Conservation (phyloP, 2,329 filamentous ascomycete genomes). For the Exophiala sp. region DNA sequence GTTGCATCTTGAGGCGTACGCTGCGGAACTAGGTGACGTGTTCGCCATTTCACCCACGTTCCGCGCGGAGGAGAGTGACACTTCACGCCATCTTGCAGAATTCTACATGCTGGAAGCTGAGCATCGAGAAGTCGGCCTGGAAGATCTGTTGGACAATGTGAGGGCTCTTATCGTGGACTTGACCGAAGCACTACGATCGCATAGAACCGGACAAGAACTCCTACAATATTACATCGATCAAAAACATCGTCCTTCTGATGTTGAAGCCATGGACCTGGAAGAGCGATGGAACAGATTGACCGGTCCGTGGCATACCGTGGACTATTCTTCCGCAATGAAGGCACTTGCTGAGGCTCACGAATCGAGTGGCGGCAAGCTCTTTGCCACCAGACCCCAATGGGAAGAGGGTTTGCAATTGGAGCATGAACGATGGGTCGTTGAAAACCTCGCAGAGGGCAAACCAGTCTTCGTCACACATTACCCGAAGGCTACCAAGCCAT, state of each 20-base stretch:
- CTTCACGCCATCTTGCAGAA: conserved; percentile 87
- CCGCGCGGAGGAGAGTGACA: conserved; percentile 88
- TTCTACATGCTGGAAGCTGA: conserved; percentile 99
- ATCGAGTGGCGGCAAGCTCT: conserved; percentile 47
- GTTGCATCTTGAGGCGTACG: conserved; percentile 86
- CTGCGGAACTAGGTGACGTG: conserved; percentile 82
- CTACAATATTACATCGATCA: conserved; percentile 35
- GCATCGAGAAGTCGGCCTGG: conserved; percentile 66
- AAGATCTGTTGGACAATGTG: conserved; percentile 71
- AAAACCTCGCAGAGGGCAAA: conserved; percentile 56
- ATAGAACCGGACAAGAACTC: conserved; percentile 52
- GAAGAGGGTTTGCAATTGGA: conserved; percentile 76
- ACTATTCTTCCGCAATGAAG: conserved; percentile 74
- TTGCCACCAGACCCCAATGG: conserved; percentile 68
- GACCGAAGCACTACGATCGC: conserved; percentile 7
- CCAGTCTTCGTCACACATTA: conserved; percentile 94
- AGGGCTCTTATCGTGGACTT: conserved; percentile 67
- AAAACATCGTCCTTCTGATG: conserved; percentile 19
- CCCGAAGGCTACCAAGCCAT: conserved; percentile 83
- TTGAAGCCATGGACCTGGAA: conserved; percentile 31
- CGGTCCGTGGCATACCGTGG: conserved; percentile 71
- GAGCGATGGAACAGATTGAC: conserved; percentile 69
- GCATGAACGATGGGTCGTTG: conserved; percentile 85
- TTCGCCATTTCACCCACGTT: conserved; percentile 95
- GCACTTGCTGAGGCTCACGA: conserved; percentile 59